Conservation (phyloP, 345 rosid genomes). For the Anastatica hierochuntica region DNA sequence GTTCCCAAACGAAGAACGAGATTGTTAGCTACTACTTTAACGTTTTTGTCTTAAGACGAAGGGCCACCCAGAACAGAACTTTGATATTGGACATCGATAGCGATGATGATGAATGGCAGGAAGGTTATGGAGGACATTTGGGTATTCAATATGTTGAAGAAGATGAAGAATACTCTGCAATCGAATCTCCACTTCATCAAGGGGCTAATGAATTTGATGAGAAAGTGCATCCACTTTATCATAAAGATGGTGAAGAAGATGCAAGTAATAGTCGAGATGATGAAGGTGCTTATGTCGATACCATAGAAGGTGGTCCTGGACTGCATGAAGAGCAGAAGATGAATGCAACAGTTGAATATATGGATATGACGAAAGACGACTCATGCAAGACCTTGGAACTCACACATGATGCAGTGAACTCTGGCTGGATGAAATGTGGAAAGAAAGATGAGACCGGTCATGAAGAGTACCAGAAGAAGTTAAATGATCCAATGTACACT, state of each 20-base stretch:
- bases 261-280: constrained; percentile 13
- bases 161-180: constrained; percentile 41
- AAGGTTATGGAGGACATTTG: constrained; percentile 13
- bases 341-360: constrained; percentile 8
- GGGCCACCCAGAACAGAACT: constrained; percentile 59
- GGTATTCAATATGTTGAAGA: constrained; percentile 28
- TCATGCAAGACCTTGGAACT: constrained; percentile 40
- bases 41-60: constrained; percentile 47
- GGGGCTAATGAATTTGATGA: background rate
- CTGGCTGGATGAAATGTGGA: background rate
- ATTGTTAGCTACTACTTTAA: constrained; percentile 68
- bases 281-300: constrained; percentile 17
- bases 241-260: constrained; percentile 18
- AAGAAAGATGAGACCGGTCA: constrained; percentile 14
- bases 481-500: constrained; percentile 25
- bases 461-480: constrained; percentile 17
- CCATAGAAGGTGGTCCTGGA: constrained; percentile 24
- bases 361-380: constrained; percentile 30
- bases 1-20: constrained; percentile 43
- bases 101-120: constrained; percentile 79
- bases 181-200: constrained; percentile 35
- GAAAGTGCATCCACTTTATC: constrained; percentile 10
- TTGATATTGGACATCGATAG: constrained; percentile 47
- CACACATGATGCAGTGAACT: constrained; percentile 22
- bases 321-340: constrained; percentile 6